These are phyloP conservation scores for Trypanosomatidae sp. DNA, from an alignment of 208 protist genomes.

Conservation along the genomic window DNA sequence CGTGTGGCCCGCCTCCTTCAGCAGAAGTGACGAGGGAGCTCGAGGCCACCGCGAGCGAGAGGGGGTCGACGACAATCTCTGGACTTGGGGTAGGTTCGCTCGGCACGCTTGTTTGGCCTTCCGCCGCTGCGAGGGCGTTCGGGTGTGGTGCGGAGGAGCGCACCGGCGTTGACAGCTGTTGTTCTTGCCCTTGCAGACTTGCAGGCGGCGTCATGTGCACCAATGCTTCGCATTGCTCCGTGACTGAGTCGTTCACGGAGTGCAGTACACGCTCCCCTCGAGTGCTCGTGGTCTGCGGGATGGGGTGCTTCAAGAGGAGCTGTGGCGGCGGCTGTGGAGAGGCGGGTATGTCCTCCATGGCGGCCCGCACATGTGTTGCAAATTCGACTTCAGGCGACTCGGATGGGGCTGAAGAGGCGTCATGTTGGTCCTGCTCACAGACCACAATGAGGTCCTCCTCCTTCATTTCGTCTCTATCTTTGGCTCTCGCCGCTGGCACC, in stretches of 20 bases:
- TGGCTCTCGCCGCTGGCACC: background rate
- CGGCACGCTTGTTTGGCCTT: background rate
- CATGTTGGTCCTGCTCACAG: background rate
- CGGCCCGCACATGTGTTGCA: slow-evolving; percentile 20
- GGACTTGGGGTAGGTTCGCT: slow-evolving; percentile 4
- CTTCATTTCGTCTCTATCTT: background rate
- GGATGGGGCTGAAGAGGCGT: background rate
- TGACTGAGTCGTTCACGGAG: slow-evolving; percentile 2
- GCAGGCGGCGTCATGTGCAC: slow-evolving; percentile 2
- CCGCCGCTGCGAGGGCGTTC: background rate
- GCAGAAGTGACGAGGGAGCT: slow-evolving; percentile 8
- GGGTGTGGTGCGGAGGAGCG: slow-evolving; percentile 1
- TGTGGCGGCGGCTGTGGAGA: background rate
- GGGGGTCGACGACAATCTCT: slow-evolving; percentile 14
- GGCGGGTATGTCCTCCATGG: slow-evolving; percentile 19
- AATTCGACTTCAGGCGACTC: slow-evolving; percentile 8
- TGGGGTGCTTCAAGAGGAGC: slow-evolving; percentile 12
- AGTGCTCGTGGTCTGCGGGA: slow-evolving; percentile 1
- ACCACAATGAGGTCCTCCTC: background rate
- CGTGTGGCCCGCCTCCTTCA: background rate
- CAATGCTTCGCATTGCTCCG: slow-evolving; percentile 12
- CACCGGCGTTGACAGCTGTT: background rate
- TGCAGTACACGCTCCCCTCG: slow-evolving; percentile 4
- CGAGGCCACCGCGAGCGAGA: slow-evolving; percentile 15
- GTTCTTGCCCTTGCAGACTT: background rate